Evolutionary conservation across 768 basidiomycete species (phyloP).

Genomic region (Hirschioporus abietinus): DNA sequence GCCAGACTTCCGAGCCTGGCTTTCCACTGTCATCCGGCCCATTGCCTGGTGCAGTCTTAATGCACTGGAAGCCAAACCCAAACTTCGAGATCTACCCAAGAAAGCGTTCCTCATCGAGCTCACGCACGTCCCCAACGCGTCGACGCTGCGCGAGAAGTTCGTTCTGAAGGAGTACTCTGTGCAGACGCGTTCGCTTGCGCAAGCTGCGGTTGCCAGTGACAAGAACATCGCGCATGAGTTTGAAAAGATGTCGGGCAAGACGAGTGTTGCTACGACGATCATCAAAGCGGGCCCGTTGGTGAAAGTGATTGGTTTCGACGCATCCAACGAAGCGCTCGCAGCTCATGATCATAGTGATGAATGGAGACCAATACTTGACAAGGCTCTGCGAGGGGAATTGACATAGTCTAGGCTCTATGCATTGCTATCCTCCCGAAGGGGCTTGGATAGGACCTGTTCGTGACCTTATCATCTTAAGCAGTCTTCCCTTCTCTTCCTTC

Average conservation of each 20-base stretch:
- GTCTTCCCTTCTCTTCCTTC: no score
- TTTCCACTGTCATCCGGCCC: background rate
- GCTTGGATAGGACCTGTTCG: no score
- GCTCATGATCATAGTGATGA: slow-evolving; percentile 5
- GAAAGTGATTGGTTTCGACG: slow-evolving; percentile 4
- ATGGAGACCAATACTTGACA: background rate
- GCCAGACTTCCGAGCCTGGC: slow-evolving; percentile 3
- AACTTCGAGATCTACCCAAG: background rate
- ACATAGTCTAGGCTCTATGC: background rate
- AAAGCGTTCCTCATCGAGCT: slow-evolving; percentile 5
- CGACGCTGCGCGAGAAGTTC: background rate
- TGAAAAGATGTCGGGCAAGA: slow-evolving; percentile 6
- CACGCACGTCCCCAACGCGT: background rate
- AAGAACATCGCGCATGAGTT: slow-evolving; percentile 1
- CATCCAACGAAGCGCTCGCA: slow-evolving; percentile 2
- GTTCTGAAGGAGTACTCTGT: slow-evolving; percentile 3
- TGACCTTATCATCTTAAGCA: no score
- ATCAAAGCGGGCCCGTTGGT: slow-evolving; percentile 2
- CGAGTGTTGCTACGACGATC: slow-evolving; percentile 4
- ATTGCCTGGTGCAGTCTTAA: slow-evolving; percentile 5
- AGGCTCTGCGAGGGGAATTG: background rate
- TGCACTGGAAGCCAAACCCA: slow-evolving; percentile 3
- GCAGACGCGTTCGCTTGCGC: background rate
- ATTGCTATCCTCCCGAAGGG: background rate
- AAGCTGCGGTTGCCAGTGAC: slow-evolving; percentile 3